Conservation (phyloP, 192 early-diverging fungal genomes). For the Kappamyces sp. region DNA sequence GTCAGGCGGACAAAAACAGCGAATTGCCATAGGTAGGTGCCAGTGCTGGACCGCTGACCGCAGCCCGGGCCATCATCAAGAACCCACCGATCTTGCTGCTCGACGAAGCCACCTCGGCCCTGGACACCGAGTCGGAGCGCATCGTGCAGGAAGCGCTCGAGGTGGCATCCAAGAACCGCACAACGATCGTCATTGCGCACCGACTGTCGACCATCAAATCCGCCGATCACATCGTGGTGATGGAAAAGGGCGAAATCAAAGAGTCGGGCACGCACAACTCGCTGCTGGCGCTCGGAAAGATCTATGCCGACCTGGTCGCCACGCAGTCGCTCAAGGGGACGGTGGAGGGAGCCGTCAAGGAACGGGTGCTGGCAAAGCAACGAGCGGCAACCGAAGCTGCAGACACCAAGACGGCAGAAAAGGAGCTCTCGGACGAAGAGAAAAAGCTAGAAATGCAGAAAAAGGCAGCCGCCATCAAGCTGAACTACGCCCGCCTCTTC, state of each 20-base stretch:
- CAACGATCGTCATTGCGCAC: conserved; percentile 88
- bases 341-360: background rate
- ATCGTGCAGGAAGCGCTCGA: conserved; percentile 81
- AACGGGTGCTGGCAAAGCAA: too few relatives aligned
- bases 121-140: conserved; percentile 74
- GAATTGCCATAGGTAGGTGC: conserved; percentile 74
- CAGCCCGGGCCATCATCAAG: conserved; percentile 78
- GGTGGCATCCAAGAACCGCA: conserved; percentile 64
- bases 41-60: too few relatives aligned
- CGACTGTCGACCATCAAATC: conserved; percentile 83
- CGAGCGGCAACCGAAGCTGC: conserved; percentile 9
- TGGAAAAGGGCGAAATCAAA: conserved; percentile 47
- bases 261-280: conserved; percentile 76
- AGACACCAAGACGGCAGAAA: conserved; percentile 9
- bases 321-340: conserved; percentile 36
- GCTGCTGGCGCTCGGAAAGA: conserved; percentile 50
- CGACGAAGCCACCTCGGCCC: conserved; percentile 84
- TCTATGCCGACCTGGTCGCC: conserved; percentile 62
- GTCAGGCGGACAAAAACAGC: conserved; percentile 90
- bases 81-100: conserved; percentile 80
- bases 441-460: conserved; percentile 18
- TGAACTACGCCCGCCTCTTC: conserved; percentile 27
- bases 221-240: conserved; percentile 80
- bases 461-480: background rate
- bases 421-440: conserved; percentile 17